Evolutionary conservation across 176 grass and related monocot genomes (phyloP), one percentile per base, ranked within the genome.

Genomic region (Chloris gayana): DNA sequence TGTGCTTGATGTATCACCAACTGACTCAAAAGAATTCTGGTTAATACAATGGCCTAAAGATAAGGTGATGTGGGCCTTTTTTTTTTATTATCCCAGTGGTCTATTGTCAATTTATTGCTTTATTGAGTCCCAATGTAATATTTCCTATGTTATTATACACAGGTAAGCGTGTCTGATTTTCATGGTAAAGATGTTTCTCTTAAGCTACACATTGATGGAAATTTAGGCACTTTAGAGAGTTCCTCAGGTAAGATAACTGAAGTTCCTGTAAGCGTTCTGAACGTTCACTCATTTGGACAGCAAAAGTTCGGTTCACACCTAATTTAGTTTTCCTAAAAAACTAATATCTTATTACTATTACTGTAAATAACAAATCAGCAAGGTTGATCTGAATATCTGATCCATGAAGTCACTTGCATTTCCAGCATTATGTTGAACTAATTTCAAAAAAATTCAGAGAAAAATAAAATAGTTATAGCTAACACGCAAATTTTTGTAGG

Each of bases 1-100:
- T 4, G 44, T 70, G 25, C 62, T 94, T 21, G 80, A 97, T 53
- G 80, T 94, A 22, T 69, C 91, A 22, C 47, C 59, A 21, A 82
- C 89, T 18, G 94, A 88, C 13, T 90, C 91, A 19, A 79, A 72
- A 14, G 89, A 94, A 84, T 80, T 97, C 81, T 97, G 94, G 94
- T 85, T 97, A 35, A 92, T 97, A 49, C 94, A 97, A 64, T 94
- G 87, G 91, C 89, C 94, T 49, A 73, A 94, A 67, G 83, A 97
- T 70, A 80, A 91, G 80, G 89, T 89, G 82, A 32, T 18, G 1
- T 14, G 13, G 62, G 25, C 49, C 65, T 3, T n/a, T 57, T 60
- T 47, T 69, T 62, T 9, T 56, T 56, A 15, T 26, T 18, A 73
- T 25, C 29, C 41, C 13, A 26, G n/a, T 70, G 18, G 18, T 37